A percentile compares a stretch with the other conserved stretches of the same genome.
These are phyloP conservation scores for Penicillium canariense DNA, from an alignment of 495 filamentous ascomycete genomes.

Conservation along the genomic window DNA sequence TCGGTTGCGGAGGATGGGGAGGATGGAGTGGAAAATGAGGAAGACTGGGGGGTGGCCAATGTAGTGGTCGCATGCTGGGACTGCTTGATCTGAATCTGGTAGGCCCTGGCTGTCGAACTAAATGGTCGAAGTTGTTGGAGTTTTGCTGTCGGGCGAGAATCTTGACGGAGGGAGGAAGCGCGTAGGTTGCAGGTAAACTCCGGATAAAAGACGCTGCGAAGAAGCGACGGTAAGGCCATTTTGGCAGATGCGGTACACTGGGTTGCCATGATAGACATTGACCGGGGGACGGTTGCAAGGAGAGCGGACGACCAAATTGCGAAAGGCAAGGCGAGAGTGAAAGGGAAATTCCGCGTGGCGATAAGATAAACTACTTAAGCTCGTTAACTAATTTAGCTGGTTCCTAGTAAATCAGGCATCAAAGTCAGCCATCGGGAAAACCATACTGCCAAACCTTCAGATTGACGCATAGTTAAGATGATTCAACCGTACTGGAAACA, in stretches of 20 bases:
- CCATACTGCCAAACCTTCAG: neutral
- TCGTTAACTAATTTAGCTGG: no score
- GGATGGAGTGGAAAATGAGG: neutral
- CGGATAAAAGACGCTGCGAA: conserved; percentile 26
- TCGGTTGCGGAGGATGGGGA: neutral
- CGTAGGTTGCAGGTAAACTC: conserved; percentile 20
- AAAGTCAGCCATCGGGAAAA: no score
- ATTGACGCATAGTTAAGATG: no score
- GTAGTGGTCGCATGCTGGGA: neutral
- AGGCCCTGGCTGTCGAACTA: conserved; percentile 4
- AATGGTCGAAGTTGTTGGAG: conserved; percentile 13
- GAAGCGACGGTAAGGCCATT: conserved; percentile 22
- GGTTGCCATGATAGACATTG: conserved; percentile 14
- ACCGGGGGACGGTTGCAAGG: neutral
- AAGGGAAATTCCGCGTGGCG: conserved; percentile 15
- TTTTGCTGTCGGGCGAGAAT: conserved; percentile 2
- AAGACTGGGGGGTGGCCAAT: neutral
- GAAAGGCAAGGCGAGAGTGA: neutral
- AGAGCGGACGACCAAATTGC: neutral
- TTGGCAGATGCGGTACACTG: conserved; percentile 25
- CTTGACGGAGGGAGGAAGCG: neutral
- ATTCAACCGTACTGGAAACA: no score
- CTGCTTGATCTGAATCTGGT: neutral
- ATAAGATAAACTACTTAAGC: conserved; percentile 24
- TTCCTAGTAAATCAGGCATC: conserved; percentile 6